A percentile compares a stretch with the other conserved stretches of the same genome.
These are phyloP conservation scores for Chaetomium cochliodes DNA, from an alignment of 495 filamentous ascomycete genomes.

Conservation along the genomic window DNA sequence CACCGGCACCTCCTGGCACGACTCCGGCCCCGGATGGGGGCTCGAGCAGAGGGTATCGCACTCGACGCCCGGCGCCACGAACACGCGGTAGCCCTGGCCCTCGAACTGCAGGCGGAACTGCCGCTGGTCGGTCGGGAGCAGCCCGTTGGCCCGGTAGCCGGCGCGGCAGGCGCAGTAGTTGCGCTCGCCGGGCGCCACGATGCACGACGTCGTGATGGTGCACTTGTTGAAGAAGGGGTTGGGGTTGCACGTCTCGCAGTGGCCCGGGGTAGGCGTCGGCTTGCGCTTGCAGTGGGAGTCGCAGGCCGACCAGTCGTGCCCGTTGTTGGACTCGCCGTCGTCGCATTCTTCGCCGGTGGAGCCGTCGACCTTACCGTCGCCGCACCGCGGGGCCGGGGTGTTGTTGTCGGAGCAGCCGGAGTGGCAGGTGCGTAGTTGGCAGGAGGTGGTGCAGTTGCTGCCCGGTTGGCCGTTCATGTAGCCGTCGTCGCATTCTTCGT, in stretches of 20 bases:
- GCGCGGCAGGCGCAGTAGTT: slow-evolving; percentile 30
- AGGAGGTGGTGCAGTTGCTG: slow-evolving; percentile 19
- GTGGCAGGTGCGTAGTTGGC: background rate
- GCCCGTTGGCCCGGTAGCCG: slow-evolving; percentile 25
- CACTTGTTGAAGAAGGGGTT: slow-evolving; percentile 32
- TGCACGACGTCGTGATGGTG: slow-evolving; percentile 32
- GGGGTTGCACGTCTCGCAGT: slow-evolving; percentile 28
- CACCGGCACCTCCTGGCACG: slow-evolving; percentile 29
- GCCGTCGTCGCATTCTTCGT: slow-evolving; percentile 25
- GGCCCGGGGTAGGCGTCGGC: background rate
- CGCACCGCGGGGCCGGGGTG: slow-evolving; percentile 12
- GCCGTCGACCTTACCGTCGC: slow-evolving; percentile 21
- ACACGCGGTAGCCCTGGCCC: slow-evolving; percentile 29
- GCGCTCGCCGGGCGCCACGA: slow-evolving; percentile 11
- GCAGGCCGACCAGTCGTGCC: slow-evolving; percentile 19
- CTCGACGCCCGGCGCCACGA: slow-evolving; percentile 29
- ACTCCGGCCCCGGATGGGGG: slow-evolving; percentile 22
- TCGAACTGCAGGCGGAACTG: slow-evolving; percentile 27
- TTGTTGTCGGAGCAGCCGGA: background rate
- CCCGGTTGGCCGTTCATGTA: slow-evolving; percentile 21
- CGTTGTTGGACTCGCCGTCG: slow-evolving; percentile 27
- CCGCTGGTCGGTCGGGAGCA: slow-evolving; percentile 22
- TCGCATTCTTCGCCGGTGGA: slow-evolving; percentile 26
- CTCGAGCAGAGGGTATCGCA: slow-evolving; percentile 27
- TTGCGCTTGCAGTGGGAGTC: slow-evolving; percentile 17